Evolutionary conservation across 495 filamentous ascomycete genomes (phyloP), one percentile per base, ranked within the genome.

Genomic region (Aspergillus conjunctus): DNA sequence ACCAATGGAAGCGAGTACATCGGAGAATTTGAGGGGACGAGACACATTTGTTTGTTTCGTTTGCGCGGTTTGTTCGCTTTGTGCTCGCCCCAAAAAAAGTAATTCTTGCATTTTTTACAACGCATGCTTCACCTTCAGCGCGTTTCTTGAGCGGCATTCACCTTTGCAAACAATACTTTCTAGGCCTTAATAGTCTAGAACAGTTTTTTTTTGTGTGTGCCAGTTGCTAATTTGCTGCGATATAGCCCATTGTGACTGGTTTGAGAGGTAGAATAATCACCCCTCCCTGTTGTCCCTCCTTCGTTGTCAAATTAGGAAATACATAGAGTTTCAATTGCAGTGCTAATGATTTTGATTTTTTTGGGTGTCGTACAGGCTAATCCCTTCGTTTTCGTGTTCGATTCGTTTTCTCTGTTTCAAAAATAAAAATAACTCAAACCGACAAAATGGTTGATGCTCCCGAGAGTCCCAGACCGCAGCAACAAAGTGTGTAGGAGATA

Each of bases 401-500:
- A 4, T 7, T 21, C 41, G 51, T 51, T 20, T 26, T 30, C 17
- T 60, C 9, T 60, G 10, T 14, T 51, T 17, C 8, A 20, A 6
- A 41, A 51, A 30, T 48, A 30, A 26, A 2, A 2, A 26, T 26
- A 26, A 26, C 31, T 21, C 33, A 39, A n/a, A 37, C 39, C 41
- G 37, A 52, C 65, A 69, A 34, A 51, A 77, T 77, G 73, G 66
- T 63, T 58, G 73, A 77, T 65, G 63, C 69, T 61, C 61, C 56
- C 34, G 75, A 74, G 57, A 75, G 64, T 62, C 65, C 68, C 34
- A 63, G 37, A 50, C 62, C 64, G 17, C 68, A 75, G 66, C 66
- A 75, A 70, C 74, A 75, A 68, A 73, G 74, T 76, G 70, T 60
- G 71, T 75, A 71, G 68, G 55, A 59, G 32, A 52, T 49, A 51